Percentiles rank a stretch among this genome's conserved stretches.
phyloP scores from a whole-genome alignment of 2,329 filamentous ascomycete genomes.

The Fusarium bactridioides region DNA sequence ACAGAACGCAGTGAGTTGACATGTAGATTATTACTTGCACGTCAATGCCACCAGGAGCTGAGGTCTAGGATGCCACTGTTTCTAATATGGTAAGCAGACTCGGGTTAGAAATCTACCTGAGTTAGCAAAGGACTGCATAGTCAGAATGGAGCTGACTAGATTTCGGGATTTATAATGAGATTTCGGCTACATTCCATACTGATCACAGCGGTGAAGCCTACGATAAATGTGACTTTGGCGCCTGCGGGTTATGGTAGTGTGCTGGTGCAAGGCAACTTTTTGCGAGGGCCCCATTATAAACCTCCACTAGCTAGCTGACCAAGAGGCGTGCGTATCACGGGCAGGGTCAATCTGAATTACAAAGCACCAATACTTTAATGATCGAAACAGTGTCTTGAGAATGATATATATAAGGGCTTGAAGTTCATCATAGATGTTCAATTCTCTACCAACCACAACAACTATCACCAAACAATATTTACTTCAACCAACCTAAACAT shows the following conservation, averaged over 20 bases:
- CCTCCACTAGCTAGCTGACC: neutral
- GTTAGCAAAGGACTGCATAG: neutral
- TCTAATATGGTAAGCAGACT: too few species aligned
- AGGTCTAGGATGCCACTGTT: too few species aligned
- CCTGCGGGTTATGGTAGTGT: neutral
- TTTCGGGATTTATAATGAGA: neutral
- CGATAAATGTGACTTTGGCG: too few species aligned
- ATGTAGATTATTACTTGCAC: too few species aligned
- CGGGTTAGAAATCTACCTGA: neutral
- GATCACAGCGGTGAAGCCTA: accelerated
- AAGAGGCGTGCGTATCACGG: neutral
- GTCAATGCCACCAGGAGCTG: too few species aligned
- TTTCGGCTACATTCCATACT: neutral
- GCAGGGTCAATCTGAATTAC: neutral
- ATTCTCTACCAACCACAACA: accelerated
- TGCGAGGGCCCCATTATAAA: conserved; percentile 1
- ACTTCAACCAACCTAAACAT: neutral
- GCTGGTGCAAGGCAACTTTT: neutral
- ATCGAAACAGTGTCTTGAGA: neutral
- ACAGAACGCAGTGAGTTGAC: too few species aligned
- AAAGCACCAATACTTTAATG: neutral
- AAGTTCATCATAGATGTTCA: accelerated
- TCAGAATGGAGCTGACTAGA: too few species aligned
- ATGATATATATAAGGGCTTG: neutral
- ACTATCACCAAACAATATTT: accelerated